Evolutionary conservation across 495 filamentous ascomycete species (phyloP).

Genomic region (Hypomontagnella monticulosa): DNA sequence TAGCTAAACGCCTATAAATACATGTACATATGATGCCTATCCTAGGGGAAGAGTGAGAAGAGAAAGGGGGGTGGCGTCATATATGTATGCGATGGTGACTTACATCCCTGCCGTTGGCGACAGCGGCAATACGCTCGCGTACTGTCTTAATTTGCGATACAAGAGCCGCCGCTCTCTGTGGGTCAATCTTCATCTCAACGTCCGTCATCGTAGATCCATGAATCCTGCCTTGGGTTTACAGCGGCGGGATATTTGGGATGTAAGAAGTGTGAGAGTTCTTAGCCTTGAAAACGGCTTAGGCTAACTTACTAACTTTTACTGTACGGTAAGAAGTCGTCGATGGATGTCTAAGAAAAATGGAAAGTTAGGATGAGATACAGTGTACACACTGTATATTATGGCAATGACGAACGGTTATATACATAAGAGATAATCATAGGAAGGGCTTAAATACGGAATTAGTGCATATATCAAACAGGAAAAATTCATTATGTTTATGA

Average conservation of each 20-base stretch:
- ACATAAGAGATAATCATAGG: too few species aligned
- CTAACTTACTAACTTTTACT: not conserved
- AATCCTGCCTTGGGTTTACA: slow-evolving; percentile 1
- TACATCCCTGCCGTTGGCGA: slow-evolving; percentile 57
- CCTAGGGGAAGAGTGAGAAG: not conserved
- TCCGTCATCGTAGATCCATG: slow-evolving; percentile 48
- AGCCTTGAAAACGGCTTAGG: slow-evolving; percentile 6
- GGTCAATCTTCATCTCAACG: slow-evolving; percentile 62
- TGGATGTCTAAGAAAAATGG: slow-evolving; percentile 9
- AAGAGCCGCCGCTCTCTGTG: slow-evolving; percentile 59
- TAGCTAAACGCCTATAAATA: not conserved
- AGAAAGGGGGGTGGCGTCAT: not conserved
- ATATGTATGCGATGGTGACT: slow-evolving; percentile 31
- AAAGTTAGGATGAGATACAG: slow-evolving; percentile 22
- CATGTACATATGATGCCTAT: not conserved
- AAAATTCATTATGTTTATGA: too few species aligned
- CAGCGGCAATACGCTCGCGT: slow-evolving; percentile 55
- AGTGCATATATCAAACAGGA: not conserved
- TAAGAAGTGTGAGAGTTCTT: not conserved
- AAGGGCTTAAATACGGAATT: not conserved
- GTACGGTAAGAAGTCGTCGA: not conserved
- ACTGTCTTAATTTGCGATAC: slow-evolving; percentile 58
- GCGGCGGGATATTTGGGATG: not conserved
- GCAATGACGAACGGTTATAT: not conserved
- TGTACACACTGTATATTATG: slow-evolving; percentile 29